Percentiles rank a stretch among this genome's conserved stretches.
These are phyloP conservation scores for Linum lewisii DNA, from an alignment of 345 rosid genomes.

Conservation along the genomic window DNA sequence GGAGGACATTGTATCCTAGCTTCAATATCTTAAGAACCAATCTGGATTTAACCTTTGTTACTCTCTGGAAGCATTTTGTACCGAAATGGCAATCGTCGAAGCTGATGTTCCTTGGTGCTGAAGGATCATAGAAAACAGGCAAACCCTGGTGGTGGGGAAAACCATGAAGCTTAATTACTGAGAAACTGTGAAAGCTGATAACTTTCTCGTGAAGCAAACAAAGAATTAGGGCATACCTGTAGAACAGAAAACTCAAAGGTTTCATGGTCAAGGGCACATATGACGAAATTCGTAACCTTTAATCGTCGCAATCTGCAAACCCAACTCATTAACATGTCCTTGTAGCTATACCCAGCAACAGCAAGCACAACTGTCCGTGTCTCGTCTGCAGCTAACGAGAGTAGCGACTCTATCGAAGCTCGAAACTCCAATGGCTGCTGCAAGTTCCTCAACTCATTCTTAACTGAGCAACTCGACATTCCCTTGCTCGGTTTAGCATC, in stretches of 20 bases:
- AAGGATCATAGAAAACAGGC: slow-evolving; percentile 73
- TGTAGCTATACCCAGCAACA: slow-evolving; percentile 84
- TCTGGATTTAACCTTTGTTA: slow-evolving; percentile 89
- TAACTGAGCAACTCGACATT: slow-evolving; percentile 23
- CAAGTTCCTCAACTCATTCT: slow-evolving; percentile 24
- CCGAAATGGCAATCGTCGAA: slow-evolving; percentile 90
- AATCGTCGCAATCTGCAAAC: slow-evolving; percentile 79
- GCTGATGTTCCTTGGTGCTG: slow-evolving; percentile 67
- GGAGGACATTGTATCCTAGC: slow-evolving; percentile 78
- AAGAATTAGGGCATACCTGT: slow-evolving; percentile 38
- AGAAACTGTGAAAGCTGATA: no score
- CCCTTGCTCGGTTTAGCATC: slow-evolving; percentile 21
- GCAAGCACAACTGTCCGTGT: slow-evolving; percentile 66
- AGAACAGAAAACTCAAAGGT: slow-evolving; percentile 61
- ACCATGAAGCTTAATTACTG: no score
- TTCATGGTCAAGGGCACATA: slow-evolving; percentile 81
- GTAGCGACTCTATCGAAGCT: slow-evolving; percentile 60
- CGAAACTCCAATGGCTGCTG: slow-evolving; percentile 31
- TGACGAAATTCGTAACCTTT: slow-evolving; percentile 54
- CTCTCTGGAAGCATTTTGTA: slow-evolving; percentile 81
- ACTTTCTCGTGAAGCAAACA: not conserved
- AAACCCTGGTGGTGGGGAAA: slow-evolving; percentile 41
- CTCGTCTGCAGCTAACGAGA: slow-evolving; percentile 49
- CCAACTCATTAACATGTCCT: slow-evolving; percentile 97
- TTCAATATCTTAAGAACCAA: slow-evolving; percentile 68